Evolutionary conservation across 2,329 filamentous ascomycete genomes (phyloP).

Genomic region (Sporothrix inflata): DNA sequence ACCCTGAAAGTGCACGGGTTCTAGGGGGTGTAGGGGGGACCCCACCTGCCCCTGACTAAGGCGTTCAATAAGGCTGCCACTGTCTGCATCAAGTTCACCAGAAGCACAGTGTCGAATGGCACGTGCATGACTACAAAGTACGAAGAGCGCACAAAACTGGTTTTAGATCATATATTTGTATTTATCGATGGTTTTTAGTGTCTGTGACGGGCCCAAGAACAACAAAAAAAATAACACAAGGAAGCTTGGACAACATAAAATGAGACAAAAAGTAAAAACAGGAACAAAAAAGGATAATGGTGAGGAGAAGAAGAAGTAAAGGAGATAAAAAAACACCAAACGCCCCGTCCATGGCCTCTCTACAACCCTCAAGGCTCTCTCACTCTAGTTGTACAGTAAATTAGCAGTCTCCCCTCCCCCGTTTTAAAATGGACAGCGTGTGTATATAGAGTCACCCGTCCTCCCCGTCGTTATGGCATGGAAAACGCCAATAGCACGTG

Average conservation of each 20-base stretch:
- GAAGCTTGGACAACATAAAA: not conserved
- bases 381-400: slow-evolving; percentile 33
- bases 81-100: not conserved
- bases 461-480: slow-evolving; percentile 25
- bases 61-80: slow-evolving; percentile 7
- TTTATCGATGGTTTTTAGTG: not conserved
- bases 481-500: slow-evolving; percentile 21
- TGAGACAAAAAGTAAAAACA: not conserved
- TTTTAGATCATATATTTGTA: slow-evolving; percentile 1
- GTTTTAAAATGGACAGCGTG: slow-evolving; percentile 11
- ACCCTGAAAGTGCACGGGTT: not conserved
- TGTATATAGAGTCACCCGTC: slow-evolving; percentile 11
- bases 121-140: not conserved
- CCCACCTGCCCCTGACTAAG: slow-evolving; percentile 23
- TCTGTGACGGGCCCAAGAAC: slow-evolving; percentile 18
- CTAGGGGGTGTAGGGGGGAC: not conserved
- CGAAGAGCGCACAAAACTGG: not conserved
- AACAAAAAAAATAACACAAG: not conserved
- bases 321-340: slow-evolving; percentile 30
- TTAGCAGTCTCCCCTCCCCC: slow-evolving; percentile 24
- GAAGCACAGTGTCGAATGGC: not conserved
- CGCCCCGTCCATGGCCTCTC: slow-evolving; percentile 33
- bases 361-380: slow-evolving; percentile 32
- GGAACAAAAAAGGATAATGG: not conserved
- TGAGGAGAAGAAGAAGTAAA: not conserved